Conservation (phyloP, 768 basidiomycete genomes). For the Boletus subparvulus region DNA sequence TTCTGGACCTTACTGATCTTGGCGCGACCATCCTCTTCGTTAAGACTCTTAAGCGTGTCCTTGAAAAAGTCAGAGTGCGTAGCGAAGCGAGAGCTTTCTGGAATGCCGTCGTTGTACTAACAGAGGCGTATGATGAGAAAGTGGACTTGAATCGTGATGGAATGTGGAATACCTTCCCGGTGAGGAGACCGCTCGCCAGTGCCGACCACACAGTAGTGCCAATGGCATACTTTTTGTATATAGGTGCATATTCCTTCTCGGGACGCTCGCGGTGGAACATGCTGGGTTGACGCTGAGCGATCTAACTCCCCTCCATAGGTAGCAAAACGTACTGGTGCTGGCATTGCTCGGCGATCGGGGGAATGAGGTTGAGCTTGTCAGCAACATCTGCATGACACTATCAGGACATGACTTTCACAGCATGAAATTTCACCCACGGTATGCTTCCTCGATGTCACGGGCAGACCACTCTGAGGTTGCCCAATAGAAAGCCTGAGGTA, state of each 20-base stretch:
- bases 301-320: too few species aligned
- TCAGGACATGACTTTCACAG: neutral
- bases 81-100: constrained; percentile 50
- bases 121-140: neutral
- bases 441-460: constrained; percentile 46
- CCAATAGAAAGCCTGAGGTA: constrained; percentile 42
- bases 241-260: constrained; percentile 50
- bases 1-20: constrained; percentile 51
- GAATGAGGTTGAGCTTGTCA: constrained; percentile 47
- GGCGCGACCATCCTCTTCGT: constrained; percentile 39
- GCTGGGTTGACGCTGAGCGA: constrained; percentile 26
- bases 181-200: constrained; percentile 53
- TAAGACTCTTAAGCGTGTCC: constrained; percentile 43
- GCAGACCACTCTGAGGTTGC: constrained; percentile 59
- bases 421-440: constrained; percentile 24
- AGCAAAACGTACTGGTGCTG: constrained; percentile 39
- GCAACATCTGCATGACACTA: constrained; percentile 40
- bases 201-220: constrained; percentile 57
- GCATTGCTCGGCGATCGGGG: constrained; percentile 54
- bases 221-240: constrained; percentile 46
- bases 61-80: constrained; percentile 48
- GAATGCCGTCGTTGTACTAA: constrained; percentile 52
- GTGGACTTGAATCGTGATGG: neutral
- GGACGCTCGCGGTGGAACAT: constrained; percentile 54
- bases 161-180: constrained; percentile 42